phyloP scores from a whole-genome alignment of 2,329 filamentous ascomycete species.

The Penicillium fuscoglaucum region DNA sequence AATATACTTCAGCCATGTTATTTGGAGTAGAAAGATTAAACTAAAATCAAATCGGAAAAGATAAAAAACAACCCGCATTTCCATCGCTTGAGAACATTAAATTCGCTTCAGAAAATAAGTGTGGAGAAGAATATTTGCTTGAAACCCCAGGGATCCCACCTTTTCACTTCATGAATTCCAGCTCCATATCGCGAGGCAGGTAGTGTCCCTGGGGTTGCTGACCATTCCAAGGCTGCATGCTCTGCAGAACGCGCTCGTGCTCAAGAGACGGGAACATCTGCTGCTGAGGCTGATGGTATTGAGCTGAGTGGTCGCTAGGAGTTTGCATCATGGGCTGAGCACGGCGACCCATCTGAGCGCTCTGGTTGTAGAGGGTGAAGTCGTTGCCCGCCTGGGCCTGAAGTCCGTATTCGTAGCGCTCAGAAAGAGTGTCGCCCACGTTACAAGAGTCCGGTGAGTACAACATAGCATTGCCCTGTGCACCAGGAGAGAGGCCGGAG shows the following conservation, averaged over 20 bases:
- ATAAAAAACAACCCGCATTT: background rate
- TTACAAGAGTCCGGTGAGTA: conserved; percentile 29
- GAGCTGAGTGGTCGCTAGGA: conserved; percentile 11
- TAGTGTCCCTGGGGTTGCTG: conserved; percentile 14
- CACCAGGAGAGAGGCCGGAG: conserved; percentile 27
- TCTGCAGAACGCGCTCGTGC: conserved; percentile 12
- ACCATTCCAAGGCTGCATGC: conserved; percentile 20
- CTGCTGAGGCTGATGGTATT: conserved; percentile 12
- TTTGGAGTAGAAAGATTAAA: conserved; percentile 2
- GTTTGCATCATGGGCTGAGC: conserved; percentile 9
- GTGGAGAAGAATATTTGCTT: background rate
- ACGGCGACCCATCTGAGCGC: background rate
- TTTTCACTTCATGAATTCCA: conserved; percentile 21
- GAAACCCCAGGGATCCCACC: background rate
- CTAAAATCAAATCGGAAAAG: conserved; percentile 4
- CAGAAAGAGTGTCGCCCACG: conserved; percentile 26
- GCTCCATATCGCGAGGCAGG: conserved; percentile 19
- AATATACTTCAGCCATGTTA: background rate
- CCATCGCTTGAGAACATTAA: conserved; percentile 10
- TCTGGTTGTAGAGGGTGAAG: conserved; percentile 31
- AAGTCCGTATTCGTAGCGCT: conserved; percentile 20
- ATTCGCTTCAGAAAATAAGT: conserved; percentile 10
- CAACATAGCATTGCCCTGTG: conserved; percentile 32
- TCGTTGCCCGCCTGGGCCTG: conserved; percentile 22
- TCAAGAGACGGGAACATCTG: conserved; percentile 27